Percentiles rank a stretch among this genome's conserved stretches.
phyloP scores from a whole-genome alignment of 345 rosid species.

The Lagerstroemia speciosa region DNA sequence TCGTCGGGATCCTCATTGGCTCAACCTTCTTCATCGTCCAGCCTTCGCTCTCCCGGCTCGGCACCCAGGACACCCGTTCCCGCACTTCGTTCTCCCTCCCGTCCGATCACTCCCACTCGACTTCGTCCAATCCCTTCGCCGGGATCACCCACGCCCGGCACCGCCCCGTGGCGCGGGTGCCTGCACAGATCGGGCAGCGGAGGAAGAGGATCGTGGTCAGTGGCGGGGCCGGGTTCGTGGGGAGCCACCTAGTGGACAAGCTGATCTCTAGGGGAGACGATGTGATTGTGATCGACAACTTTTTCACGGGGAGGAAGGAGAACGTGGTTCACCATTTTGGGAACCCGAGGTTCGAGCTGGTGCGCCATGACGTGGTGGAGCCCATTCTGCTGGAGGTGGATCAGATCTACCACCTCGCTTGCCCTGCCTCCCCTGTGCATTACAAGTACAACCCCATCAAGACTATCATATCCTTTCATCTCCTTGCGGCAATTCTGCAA shows the following conservation, averaged over 20 bases:
- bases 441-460: slow-evolving; percentile 93
- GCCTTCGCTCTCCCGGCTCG: slow-evolving; percentile 71
- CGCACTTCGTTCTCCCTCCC: slow-evolving; percentile 24
- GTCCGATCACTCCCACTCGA: slow-evolving; percentile 1
- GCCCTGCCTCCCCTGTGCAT: slow-evolving; percentile 98
- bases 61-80: slow-evolving; percentile 39
- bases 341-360: slow-evolving; percentile 88
- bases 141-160: slow-evolving; percentile 13
- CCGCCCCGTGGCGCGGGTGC: slow-evolving; percentile 29
- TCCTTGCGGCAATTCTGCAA: not conserved
- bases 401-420: slow-evolving; percentile 98
- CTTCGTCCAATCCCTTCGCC: slow-evolving; percentile 4
- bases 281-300: slow-evolving; percentile 89
- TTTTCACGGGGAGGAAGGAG: slow-evolving; percentile 93
- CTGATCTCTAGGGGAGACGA: slow-evolving; percentile 84
- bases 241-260: slow-evolving; percentile 94
- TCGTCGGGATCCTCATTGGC: slow-evolving; percentile 86
- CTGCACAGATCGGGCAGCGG: slow-evolving; percentile 56
- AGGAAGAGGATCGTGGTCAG: slow-evolving; percentile 83
- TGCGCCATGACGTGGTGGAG: slow-evolving; percentile 94
- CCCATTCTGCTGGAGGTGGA: slow-evolving; percentile 94
- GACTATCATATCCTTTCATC: slow-evolving; percentile 83
- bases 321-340: slow-evolving; percentile 71
- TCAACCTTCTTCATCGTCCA: slow-evolving; percentile 90
- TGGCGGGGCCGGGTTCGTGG: slow-evolving; percentile 97